Evolutionary conservation across 1,284 basidiomycete species (phyloP).

Genomic region (Ceratobasidium sp.): DNA sequence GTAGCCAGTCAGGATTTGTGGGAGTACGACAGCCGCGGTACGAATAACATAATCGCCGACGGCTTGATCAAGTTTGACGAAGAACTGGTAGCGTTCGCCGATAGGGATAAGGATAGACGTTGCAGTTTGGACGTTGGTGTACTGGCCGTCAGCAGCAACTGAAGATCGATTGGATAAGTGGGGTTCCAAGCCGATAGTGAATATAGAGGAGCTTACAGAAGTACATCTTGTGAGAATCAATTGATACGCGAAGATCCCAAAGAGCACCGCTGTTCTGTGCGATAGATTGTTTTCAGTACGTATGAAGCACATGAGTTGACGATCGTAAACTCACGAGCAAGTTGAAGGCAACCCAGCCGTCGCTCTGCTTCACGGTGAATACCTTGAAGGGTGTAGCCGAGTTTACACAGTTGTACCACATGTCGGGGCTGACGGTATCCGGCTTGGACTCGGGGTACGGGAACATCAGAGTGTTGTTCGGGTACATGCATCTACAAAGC

Average conservation of each 20-base stretch:
- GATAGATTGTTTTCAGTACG: neutral
- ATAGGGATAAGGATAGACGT: slow-evolving; percentile 35
- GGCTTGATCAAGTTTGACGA: slow-evolving; percentile 45
- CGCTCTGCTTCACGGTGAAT: slow-evolving; percentile 15
- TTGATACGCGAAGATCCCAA: slow-evolving; percentile 26
- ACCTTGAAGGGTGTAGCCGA: slow-evolving; percentile 13
- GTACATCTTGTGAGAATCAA: slow-evolving; percentile 40
- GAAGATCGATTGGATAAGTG: neutral
- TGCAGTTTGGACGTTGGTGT: slow-evolving; percentile 34
- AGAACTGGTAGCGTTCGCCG: slow-evolving; percentile 43
- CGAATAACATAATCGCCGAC: slow-evolving; percentile 45
- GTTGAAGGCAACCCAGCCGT: slow-evolving; percentile 28
- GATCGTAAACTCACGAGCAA: neutral
- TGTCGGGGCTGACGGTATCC: neutral
- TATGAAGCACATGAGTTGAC: neutral
- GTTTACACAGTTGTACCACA: slow-evolving; percentile 37
- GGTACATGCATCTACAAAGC: slow-evolving; percentile 11
- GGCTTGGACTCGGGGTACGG: slow-evolving; percentile 36
- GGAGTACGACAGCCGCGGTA: slow-evolving; percentile 26
- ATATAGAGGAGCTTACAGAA: neutral
- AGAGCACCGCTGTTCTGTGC: slow-evolving; percentile 33
- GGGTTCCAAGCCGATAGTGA: neutral
- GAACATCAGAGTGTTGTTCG: slow-evolving; percentile 28
- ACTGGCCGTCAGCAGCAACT: slow-evolving; percentile 45
- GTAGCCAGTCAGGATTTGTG: slow-evolving; percentile 45